Conservation (phyloP, 2,329 filamentous ascomycete genomes). For the Pseudogymnoascus sp. region DNA sequence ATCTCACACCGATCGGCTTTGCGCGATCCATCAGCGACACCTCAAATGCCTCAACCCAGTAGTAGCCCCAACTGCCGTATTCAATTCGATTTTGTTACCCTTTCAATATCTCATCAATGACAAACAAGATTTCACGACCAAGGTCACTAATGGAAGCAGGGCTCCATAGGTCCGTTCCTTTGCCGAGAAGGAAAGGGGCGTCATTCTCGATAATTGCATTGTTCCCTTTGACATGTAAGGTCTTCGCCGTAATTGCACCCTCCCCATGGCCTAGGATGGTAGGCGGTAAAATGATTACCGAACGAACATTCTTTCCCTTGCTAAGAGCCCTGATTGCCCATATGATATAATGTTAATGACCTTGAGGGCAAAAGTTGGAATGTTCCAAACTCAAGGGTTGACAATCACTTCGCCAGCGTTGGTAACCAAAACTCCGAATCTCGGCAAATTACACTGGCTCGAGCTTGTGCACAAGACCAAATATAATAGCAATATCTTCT, state of each 20-base stretch:
- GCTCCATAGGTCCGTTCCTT: background rate
- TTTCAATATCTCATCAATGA: slow-evolving; percentile 4
- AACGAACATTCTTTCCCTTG: background rate
- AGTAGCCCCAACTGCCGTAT: background rate
- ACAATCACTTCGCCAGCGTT: background rate
- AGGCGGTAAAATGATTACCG: background rate
- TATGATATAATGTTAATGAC: background rate
- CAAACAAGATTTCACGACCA: background rate
- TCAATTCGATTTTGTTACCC: background rate
- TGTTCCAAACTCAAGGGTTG: background rate
- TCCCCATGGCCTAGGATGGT: background rate
- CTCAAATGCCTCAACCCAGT: slow-evolving; percentile 6
- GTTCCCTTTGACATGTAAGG: background rate
- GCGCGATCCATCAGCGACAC: background rate
- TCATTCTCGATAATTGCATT: background rate
- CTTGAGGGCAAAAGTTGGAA: background rate
- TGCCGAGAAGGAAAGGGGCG: background rate
- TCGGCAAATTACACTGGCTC: background rate
- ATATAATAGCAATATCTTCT: no score
- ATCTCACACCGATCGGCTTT: background rate
- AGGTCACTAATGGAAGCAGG: background rate
- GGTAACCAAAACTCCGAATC: background rate
- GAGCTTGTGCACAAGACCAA: background rate
- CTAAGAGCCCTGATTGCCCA: background rate
- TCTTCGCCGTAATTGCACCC: background rate